Base-by-base conservation (phyloP, 2,329 filamentous ascomycete genomes). In the Nigrograna mackinnonii region DNA sequence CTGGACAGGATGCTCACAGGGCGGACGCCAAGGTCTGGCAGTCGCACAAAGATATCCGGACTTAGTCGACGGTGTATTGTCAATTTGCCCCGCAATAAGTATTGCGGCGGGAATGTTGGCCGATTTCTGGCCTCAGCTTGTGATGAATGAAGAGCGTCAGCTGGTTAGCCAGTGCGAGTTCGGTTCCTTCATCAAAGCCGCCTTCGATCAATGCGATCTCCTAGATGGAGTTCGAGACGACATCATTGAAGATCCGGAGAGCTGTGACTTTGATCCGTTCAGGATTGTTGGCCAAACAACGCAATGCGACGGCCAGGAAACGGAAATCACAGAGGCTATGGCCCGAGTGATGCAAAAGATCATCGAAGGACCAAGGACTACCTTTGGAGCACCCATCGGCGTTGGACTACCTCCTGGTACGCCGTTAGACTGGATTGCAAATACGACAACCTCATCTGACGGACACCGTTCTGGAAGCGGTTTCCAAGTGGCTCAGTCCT, bases 221-320 rank as follows among this genome's bases (percentile, higher is more conserved):
- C 35, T 55, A 1, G 62, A 66, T 41, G 58, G 57, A 4, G 40
- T 56, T 2, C 3, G 58, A 45, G 26, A 80, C 60, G 52, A 53
- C 4, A 44, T 65, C 7, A 46, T 65, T 4, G 37, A 44, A 12
- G 43, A 54, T 18, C 54, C 59, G 1, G 42, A 47, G 4, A 20
- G 22, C 0, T 66, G 62, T 41, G 31, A 46, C 2, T 65, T 64
- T 34, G 46, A 58, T 11, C 47, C 53, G 14, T 32, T 9, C 0
- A 38, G 24, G 5, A 21, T 52, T 7, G 38, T 58, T 14, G 55
- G 50, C 4, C 26, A 57, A 11, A 42, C 37, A 19, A 36, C 45
- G 6, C 5, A 41, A 20, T 54, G 50, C 37, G 22, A 38, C 21
- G 43, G 28, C 19, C 4, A 37, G 11, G 38, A 44, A 16, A 26